phyloP scores from a whole-genome alignment of 257 asterid species.

The Gynochthodes officinalis region DNA sequence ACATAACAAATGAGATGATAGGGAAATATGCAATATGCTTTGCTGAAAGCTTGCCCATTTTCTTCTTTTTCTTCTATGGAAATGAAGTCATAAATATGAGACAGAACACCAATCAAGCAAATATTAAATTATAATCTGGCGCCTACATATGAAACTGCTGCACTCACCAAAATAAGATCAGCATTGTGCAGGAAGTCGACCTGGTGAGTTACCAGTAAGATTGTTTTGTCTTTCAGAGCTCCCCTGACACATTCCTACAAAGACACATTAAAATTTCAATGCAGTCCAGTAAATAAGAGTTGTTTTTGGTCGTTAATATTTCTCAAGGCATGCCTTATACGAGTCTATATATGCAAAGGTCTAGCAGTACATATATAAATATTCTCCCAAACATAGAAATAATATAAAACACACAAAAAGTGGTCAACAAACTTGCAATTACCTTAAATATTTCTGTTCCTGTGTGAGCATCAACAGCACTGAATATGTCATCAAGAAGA shows the following conservation, averaged over 20 bases:
- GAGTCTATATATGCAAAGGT: too few relatives aligned
- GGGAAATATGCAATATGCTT: background rate
- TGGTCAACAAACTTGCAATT: background rate
- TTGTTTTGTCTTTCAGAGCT: conserved; percentile 51
- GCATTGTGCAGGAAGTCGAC: conserved; percentile 71
- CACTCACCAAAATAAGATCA: conserved; percentile 55
- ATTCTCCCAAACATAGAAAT: background rate
- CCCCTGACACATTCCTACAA: conserved; percentile 70
- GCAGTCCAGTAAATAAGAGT: background rate
- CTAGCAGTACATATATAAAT: background rate
- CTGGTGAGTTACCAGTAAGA: conserved; percentile 73
- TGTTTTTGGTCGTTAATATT: background rate
- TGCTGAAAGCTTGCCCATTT: background rate
- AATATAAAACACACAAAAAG: background rate
- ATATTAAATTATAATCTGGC: background rate
- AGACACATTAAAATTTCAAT: background rate
- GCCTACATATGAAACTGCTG: background rate
- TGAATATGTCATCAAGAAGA: conserved; percentile 71
- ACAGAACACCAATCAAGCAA: background rate
- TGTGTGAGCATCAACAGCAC: conserved; percentile 94
- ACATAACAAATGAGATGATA: background rate
- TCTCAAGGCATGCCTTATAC: background rate
- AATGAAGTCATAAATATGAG: background rate
- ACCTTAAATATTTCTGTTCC: conserved; percentile 81
- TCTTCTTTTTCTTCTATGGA: background rate